These are phyloP conservation scores for Castanea mollissima DNA, from an alignment of 306 rosid genomes.

Conservation along the genomic window DNA sequence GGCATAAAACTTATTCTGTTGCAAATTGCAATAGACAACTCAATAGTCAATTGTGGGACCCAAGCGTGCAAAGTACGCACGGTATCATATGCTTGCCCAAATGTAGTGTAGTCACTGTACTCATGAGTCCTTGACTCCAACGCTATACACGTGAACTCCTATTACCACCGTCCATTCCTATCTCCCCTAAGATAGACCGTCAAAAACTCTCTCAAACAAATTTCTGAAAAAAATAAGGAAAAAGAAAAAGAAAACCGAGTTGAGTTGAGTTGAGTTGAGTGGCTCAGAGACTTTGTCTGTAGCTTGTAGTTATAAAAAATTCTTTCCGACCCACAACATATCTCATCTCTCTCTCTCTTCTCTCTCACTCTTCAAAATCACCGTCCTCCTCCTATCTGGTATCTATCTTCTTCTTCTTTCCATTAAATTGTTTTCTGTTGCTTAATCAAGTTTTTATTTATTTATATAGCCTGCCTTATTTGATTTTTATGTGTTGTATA, in stretches of 20 bases:
- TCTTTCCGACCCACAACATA: neutral
- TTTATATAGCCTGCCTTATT: neutral
- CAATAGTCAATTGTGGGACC: too few relatives aligned
- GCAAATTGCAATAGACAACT: too few relatives aligned
- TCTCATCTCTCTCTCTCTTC: neutral
- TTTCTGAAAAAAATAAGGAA: neutral
- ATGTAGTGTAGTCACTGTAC: too few relatives aligned
- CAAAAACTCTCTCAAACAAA: neutral
- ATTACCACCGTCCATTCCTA: neutral
- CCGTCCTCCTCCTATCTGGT: neutral
- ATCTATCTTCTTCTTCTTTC: neutral
- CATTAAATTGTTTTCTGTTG: neutral
- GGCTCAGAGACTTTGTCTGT: constrained; percentile 24
- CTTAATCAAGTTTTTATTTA: neutral
- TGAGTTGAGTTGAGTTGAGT: constrained; percentile 2
- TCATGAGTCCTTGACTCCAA: neutral
- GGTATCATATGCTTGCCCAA: too few relatives aligned
- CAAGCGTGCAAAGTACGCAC: too few relatives aligned
- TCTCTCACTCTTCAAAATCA: neutral
- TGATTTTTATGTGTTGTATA: neutral
- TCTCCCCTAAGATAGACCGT: neutral
- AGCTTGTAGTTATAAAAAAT: neutral
- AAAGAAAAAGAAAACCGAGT: too few relatives aligned
- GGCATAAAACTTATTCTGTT: too few relatives aligned
- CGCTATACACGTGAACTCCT: neutral